Base-by-base conservation (phyloP, 805 yeast genomes). In the Saccharomycopsis oosterbeekiorum region DNA sequence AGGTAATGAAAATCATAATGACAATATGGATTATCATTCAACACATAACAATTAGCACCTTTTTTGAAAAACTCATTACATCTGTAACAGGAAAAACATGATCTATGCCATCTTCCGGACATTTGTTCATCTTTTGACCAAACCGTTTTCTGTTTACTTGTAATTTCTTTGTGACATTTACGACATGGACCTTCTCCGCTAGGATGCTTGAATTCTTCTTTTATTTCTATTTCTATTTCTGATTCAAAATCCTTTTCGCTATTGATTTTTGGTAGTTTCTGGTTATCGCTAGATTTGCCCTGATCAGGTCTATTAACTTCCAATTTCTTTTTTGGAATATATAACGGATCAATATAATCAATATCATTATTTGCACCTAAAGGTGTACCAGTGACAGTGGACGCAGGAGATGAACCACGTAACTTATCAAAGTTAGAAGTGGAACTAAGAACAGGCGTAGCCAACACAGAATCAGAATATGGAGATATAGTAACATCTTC, bases 101-200 rank as follows among this genome's bases (percentile, higher is more conserved):
- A 73, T 47, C 96, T 79, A 70, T 94, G 99, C 98, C 98, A 94
- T 70, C 91, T 93, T 0, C 97, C 98, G 1, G 89, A 81, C 55
- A 88, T 74, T 68, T 85, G 91, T n/a, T 70, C 50, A 47, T 62
- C 67, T 42, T 85, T 87, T n/a, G 97, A 89, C 73, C 84, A 87
- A 19, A 93, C 87, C 0, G 94, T 78, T 68, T 86, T 89, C 12
- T 47, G 53, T 47, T 47, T 47, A 0, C 83, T 78, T 1, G 66
- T 65, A 37, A 92, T 84, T n/a, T 73, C 76, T 55, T 71, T 63
- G 4, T 73, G 71, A 74, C 98, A 93, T 40, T 80, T 77, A 62
- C 97, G 83, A 71, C 98, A 93, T 15, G 91, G 91, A 0, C 94
- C 94, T 63, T 81, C 74, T 0, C 93, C 94, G 0, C 91, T 81